phyloP scores from a whole-genome alignment of 305 asterid genomes.

The Plantago lanceolata region DNA sequence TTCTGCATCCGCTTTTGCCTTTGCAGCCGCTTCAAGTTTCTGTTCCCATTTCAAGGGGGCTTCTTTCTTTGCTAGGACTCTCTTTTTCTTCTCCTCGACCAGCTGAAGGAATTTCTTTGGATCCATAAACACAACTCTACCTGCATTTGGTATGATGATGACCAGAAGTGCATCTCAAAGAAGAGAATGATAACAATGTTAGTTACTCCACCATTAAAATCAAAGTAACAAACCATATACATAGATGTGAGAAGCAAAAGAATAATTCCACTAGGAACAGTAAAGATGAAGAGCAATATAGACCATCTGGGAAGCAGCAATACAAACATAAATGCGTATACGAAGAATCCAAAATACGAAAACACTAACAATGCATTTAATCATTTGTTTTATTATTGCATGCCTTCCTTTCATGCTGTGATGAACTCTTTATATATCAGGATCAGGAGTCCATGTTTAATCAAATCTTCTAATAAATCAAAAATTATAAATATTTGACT shows the following conservation, averaged over 20 bases:
- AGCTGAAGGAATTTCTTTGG: slow-evolving; percentile 91
- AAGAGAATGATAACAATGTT: slow-evolving; percentile 91
- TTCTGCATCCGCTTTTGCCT: slow-evolving; percentile 69
- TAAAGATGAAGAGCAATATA: slow-evolving; percentile 1
- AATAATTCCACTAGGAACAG: background rate
- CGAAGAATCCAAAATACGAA: too few relatives aligned
- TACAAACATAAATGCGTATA: too few relatives aligned
- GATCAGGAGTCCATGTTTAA: too few relatives aligned
- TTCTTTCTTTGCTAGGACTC: slow-evolving; percentile 82
- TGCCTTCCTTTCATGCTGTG: too few relatives aligned
- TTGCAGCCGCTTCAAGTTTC: slow-evolving; percentile 89
- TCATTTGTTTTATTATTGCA: too few relatives aligned
- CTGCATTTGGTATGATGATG: slow-evolving; percentile 99
- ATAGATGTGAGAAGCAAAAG: background rate
- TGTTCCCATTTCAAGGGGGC: slow-evolving; percentile 97
- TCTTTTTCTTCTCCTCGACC: slow-evolving; percentile 92
- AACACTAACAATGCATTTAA: too few relatives aligned
- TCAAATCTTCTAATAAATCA: too few relatives aligned
- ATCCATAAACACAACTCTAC: slow-evolving; percentile 83
- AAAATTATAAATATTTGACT: too few relatives aligned
- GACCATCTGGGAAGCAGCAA: too few relatives aligned
- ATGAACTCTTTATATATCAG: too few relatives aligned
- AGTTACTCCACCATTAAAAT: slow-evolving; percentile 45
- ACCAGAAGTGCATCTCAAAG: slow-evolving; percentile 95
- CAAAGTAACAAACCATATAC: slow-evolving; percentile 2